These are phyloP conservation scores for Pezizomycotina sp. DNA, from an alignment of 2,329 filamentous ascomycete genomes.

Conservation along the genomic window DNA sequence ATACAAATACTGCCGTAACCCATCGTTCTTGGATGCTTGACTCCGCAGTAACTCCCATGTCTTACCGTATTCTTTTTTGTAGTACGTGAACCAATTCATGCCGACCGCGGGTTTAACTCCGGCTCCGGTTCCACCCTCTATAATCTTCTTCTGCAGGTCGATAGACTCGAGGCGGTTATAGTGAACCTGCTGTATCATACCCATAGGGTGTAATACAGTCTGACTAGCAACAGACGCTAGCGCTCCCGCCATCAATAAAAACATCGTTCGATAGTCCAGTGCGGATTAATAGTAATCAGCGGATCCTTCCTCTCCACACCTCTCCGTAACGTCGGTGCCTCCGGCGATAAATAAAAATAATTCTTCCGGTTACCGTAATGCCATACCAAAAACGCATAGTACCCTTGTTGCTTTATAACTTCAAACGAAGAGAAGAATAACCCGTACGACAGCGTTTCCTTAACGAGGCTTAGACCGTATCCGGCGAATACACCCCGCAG, in stretches of 20 bases:
- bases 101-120: too few relatives aligned
- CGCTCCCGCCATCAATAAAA: slow-evolving; percentile 52
- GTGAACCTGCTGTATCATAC: slow-evolving; percentile 53
- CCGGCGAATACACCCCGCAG: slow-evolving; percentile 56
- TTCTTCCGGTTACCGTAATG: slow-evolving; percentile 47
- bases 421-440: slow-evolving; percentile 48
- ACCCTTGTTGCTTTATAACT: slow-evolving; percentile 56
- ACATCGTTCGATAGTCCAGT: slow-evolving; percentile 58
- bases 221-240: slow-evolving; percentile 54
- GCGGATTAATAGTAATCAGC: slow-evolving; percentile 44
- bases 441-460: slow-evolving; percentile 24
- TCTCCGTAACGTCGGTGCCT: slow-evolving; percentile 26
- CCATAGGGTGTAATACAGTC: slow-evolving; percentile 52
- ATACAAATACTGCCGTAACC: slow-evolving; percentile 49
- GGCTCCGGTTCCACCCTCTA: slow-evolving; percentile 34
- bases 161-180: slow-evolving; percentile 57
- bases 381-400: slow-evolving; percentile 53
- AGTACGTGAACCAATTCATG: too few relatives aligned
- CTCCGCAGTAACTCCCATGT: slow-evolving; percentile 32
- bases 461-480: slow-evolving; percentile 47
- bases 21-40: slow-evolving; percentile 42
- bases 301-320: slow-evolving; percentile 11
- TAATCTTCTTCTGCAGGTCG: slow-evolving; percentile 35
- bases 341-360: slow-evolving; percentile 15
- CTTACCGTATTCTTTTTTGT: background rate